phyloP scores from a whole-genome alignment of 202 grass and related monocot genomes.

The Schoenoplectus tabernaemontani region DNA sequence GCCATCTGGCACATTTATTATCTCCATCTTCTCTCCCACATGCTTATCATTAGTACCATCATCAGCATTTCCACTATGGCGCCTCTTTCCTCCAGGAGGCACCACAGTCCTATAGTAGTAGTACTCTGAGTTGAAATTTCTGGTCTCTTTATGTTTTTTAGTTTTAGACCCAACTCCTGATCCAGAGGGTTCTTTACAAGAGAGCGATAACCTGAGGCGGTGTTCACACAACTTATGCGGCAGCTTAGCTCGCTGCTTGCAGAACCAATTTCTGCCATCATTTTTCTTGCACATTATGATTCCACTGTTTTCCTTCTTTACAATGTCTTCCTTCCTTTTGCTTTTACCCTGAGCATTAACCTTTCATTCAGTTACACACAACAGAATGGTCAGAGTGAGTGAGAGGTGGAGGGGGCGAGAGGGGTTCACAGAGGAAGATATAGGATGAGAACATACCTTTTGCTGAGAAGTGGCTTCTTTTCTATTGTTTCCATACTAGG shows the following conservation, averaged over 20 bases:
- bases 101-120: conserved; percentile 44
- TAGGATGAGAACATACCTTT: conserved; percentile 12
- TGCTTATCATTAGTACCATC: not conserved
- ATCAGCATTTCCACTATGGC: not conserved
- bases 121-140: conserved; percentile 34
- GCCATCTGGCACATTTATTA: not conserved
- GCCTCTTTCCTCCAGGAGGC: conserved; percentile 38
- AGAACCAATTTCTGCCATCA: conserved; percentile 46
- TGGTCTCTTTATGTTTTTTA: not conserved
- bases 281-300: conserved; percentile 54
- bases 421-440: conserved; percentile 6
- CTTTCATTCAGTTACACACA: not conserved
- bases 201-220: conserved; percentile 34
- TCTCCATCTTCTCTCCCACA: not conserved
- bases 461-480: not conserved
- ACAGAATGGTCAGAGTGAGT: not conserved
- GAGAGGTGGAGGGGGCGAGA: conserved; percentile 9
- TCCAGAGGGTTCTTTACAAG: not conserved
- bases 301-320: not conserved
- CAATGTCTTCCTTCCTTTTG: not conserved
- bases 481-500: not conserved
- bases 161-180: too few relatives aligned
- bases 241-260: conserved; percentile 24
- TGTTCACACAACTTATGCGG: conserved; percentile 42
- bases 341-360: not conserved